Percentiles rank a stretch among this genome's conserved stretches.
Conservation (phyloP, 352 stramenopile genomes). For the Phytophthora europaea region DNA sequence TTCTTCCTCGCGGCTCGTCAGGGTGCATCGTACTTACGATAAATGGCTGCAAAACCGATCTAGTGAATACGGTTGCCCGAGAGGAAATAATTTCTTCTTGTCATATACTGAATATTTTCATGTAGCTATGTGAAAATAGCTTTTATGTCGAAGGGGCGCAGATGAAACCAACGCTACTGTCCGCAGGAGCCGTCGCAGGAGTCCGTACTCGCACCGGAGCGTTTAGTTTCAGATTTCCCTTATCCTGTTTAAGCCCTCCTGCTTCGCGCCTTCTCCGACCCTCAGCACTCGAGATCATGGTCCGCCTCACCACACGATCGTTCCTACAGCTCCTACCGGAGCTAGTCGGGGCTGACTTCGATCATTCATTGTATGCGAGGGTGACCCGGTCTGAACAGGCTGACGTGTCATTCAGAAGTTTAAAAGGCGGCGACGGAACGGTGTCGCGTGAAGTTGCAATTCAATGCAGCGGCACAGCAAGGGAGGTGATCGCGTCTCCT, state of each 20-base stretch:
- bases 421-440: not conserved
- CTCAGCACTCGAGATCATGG: constrained; percentile 4
- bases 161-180: not conserved
- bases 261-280: not conserved
- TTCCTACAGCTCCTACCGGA: not conserved
- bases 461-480: not conserved
- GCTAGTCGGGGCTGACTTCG: not conserved
- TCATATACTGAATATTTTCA: constrained; percentile 8
- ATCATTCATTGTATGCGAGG: not conserved
- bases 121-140: not conserved
- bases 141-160: too few relatives aligned
- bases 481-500: not conserved
- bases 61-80: too few relatives aligned
- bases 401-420: not conserved
- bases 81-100: too few relatives aligned
- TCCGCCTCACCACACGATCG: not conserved
- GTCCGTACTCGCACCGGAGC: too few relatives aligned
- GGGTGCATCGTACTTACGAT: too few relatives aligned
- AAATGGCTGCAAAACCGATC: too few relatives aligned
- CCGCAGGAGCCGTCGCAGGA: not conserved
- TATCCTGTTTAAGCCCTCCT: not conserved
- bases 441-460: not conserved
- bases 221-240: not conserved
- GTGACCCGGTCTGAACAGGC: not conserved
- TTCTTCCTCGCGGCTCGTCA: too few relatives aligned